Base-by-base conservation (phyloP, 345 rosid species). In the Eucalyptus regnans region DNA sequence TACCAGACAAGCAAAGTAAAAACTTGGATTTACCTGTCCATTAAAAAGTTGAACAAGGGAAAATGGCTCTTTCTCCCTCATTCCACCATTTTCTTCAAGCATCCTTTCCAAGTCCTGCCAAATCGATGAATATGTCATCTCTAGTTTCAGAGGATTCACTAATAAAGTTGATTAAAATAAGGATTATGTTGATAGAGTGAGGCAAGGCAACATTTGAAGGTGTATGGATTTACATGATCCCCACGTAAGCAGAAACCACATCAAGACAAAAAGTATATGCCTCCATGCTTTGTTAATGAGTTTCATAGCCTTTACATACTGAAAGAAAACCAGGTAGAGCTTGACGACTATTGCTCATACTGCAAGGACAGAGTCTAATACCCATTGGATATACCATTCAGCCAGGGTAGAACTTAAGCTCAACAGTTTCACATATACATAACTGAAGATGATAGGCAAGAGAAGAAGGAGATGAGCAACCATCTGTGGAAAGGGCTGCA, bases 11-110 rank as follows among this genome's bases (percentile, higher is more conserved):
- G 48, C 48, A 76, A 81, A 86, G 52, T 13, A 25, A 49, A 54
- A 29, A 48, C 15, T 60, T 41, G 12, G 48, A 89, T 87, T 80
- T 93, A 93, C 99, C 97, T 95, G 96, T 41, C 64, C 89, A 88
- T 94, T 86, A 88, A 88, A 90, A 84, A 91, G 90, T 89, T 92
- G 89, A 31, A 92, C 89, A 56, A 97, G 94, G 91, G 91, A 94
- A 93, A 96, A 97, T 79, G 99, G 99, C 91, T 95, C 99, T 89
- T 94, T 95, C 93, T 96, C 99, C 52, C 87, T 92, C 80, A 93
- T 50, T 43, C 97, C 97, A 25, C 95, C 95, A 90, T 94, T 94
- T 88, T 91, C 96, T 87, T 91, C 90, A 87, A 96, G 56, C 52
- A 95, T 92, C 91, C 98, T 95, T 90, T 96, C 96, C 92, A 96